Conservation (phyloP, 73 alveolate genomes). For the Tetrahymena thermophila region DNA sequence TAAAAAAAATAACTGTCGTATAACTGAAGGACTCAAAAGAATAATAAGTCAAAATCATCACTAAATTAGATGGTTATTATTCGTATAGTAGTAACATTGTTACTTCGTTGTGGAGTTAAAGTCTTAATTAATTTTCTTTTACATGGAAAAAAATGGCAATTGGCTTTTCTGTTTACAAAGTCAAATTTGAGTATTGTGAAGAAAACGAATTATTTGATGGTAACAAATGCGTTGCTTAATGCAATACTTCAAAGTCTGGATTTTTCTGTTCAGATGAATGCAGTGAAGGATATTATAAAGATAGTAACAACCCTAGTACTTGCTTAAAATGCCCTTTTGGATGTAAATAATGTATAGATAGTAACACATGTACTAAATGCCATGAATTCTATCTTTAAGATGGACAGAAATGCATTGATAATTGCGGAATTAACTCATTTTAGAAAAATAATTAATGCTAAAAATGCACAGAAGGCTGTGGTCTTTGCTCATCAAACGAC, state of each 20-base stretch:
- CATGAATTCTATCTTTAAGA: background rate
- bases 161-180: background rate
- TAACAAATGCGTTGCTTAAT: background rate
- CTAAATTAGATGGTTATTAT: background rate
- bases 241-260: background rate
- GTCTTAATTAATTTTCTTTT: background rate
- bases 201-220: background rate
- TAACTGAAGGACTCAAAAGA: background rate
- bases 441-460: background rate
- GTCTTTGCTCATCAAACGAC: background rate
- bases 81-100: no score
- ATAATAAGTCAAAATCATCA: background rate
- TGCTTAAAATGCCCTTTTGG: background rate
- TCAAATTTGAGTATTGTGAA: background rate
- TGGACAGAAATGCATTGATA: background rate
- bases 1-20: background rate
- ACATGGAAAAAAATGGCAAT: background rate
- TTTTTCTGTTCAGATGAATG: background rate
- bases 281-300: background rate
- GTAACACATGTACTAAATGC: background rate
- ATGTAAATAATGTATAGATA: background rate
- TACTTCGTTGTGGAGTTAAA: background rate
- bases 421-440: background rate
- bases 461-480: background rate
- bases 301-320: background rate